phyloP scores from a whole-genome alignment of 495 filamentous ascomycete genomes.

The Cercophora sp. region DNA sequence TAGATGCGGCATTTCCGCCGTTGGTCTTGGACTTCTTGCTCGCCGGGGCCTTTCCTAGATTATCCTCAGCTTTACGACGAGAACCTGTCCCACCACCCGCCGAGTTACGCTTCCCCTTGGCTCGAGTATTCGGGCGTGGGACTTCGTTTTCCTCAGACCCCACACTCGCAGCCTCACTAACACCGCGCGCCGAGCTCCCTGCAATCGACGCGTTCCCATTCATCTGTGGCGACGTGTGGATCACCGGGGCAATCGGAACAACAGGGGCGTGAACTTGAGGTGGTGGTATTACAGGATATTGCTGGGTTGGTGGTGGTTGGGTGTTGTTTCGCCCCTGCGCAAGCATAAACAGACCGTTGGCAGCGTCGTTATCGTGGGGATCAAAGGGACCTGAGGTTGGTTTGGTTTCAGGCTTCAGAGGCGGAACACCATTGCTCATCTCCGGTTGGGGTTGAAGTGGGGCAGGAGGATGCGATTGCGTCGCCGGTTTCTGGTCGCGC shows the following conservation, averaged over 20 bases:
- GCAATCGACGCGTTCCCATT: constrained; percentile 41
- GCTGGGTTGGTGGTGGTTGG: constrained; percentile 47
- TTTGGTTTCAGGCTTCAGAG: constrained; percentile 41
- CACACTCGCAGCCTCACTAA: constrained; percentile 67
- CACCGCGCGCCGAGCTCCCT: constrained; percentile 46
- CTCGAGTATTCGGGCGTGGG: constrained; percentile 55
- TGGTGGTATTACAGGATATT: constrained; percentile 48
- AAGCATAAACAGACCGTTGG: constrained; percentile 89
- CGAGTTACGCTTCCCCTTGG: constrained; percentile 69
- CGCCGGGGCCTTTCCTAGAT: constrained; percentile 54
- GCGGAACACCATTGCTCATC: constrained; percentile 33
- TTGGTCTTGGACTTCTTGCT: constrained; percentile 72
- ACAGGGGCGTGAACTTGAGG: constrained; percentile 40
- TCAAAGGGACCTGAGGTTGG: constrained; percentile 61
- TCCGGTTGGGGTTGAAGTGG: constrained; percentile 38
- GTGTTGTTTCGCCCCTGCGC: constrained; percentile 65
- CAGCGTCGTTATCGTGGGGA: constrained; percentile 89
- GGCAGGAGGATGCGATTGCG: constrained; percentile 40
- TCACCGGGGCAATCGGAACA: constrained; percentile 30
- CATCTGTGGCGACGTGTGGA: constrained; percentile 51
- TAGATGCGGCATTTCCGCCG: constrained; percentile 40
- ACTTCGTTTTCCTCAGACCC: constrained; percentile 72
- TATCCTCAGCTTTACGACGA: constrained; percentile 80
- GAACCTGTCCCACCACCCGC: constrained; percentile 36
- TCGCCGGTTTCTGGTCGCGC: constrained; percentile 38